These are phyloP conservation scores for Choiromyces venosus DNA, from an alignment of 495 filamentous ascomycete genomes.

Conservation along the genomic window DNA sequence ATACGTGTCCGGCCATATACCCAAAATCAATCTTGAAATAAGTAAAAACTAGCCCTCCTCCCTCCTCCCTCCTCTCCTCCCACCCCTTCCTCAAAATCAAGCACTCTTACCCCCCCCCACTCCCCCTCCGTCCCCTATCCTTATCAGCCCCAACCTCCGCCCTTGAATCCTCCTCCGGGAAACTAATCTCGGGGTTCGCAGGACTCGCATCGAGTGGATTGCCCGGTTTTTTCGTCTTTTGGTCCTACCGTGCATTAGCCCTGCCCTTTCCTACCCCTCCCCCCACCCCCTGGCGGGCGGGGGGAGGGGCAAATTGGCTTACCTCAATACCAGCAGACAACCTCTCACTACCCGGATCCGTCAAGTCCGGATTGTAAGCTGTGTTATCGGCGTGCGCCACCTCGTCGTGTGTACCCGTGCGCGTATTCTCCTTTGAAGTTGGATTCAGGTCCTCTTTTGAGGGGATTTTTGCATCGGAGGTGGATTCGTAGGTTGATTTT, in stretches of 20 bases:
- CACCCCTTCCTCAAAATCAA: conserved; percentile 6
- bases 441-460: conserved; percentile 34
- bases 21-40: not conserved
- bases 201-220: conserved; percentile 29
- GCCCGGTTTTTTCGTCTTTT: conserved; percentile 12
- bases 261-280: too few relatives aligned
- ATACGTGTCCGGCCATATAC: not conserved
- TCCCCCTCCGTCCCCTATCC: conserved; percentile 14
- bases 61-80: not conserved
- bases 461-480: conserved; percentile 17
- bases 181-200: conserved; percentile 20
- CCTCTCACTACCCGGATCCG: conserved; percentile 25
- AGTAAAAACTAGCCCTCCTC: not conserved
- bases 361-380: conserved; percentile 12
- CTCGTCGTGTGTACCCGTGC: conserved; percentile 29
- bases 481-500: conserved; percentile 2
- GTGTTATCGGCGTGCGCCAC: conserved; percentile 25
- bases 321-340: conserved; percentile 17
- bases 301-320: not conserved
- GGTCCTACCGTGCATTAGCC: too few relatives aligned
- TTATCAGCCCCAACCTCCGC: not conserved
- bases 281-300: too few relatives aligned
- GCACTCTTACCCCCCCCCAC: conserved; percentile 30
- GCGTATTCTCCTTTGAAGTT: conserved; percentile 23
- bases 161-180: conserved; percentile 19